A percentile compares a stretch with the other conserved stretches of the same genome.
Conservation (phyloP, 306 rosid genomes). For the Medicago ruthenica region DNA sequence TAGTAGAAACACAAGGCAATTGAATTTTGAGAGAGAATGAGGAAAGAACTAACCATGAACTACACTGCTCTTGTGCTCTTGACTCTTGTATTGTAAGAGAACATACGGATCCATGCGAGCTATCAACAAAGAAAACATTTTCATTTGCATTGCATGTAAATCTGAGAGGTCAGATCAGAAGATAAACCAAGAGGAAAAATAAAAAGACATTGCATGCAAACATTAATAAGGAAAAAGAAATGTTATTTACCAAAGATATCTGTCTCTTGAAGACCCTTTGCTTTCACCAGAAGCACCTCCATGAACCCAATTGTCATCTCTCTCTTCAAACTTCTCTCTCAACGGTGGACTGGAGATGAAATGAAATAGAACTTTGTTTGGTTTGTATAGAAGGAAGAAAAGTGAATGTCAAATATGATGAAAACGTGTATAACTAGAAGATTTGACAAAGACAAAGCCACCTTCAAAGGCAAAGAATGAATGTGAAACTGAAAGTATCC, state of each 20-base stretch:
- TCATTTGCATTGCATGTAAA: too few species aligned
- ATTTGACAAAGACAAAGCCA: not conserved
- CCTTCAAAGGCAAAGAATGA: conserved; percentile 2
- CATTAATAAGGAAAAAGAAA: not conserved
- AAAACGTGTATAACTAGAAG: conserved; percentile 5
- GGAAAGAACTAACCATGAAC: conserved; percentile 58
- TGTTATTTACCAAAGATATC: conserved; percentile 65
- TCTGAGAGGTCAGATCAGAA: not conserved
- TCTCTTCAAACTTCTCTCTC: not conserved
- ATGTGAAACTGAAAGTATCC: not conserved
- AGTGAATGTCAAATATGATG: not conserved
- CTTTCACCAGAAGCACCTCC: conserved; percentile 54
- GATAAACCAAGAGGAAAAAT: not conserved
- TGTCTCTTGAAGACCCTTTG: conserved; percentile 64
- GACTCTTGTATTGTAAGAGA: conserved; percentile 72
- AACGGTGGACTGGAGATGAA: not conserved
- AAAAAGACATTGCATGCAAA: conserved; percentile 12
- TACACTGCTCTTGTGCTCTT: conserved; percentile 76
- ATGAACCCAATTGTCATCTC: conserved; percentile 51
- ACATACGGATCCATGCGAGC: conserved; percentile 87
- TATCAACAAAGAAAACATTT: conserved; percentile 37
- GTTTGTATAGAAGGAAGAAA: not conserved
- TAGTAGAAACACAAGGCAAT: too few species aligned
- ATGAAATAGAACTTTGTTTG: conserved; percentile 30
- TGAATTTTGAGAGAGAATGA: not conserved